Evolutionary conservation across 2,329 filamentous ascomycete species (phyloP), one percentile per base, ranked within the genome.

Genomic region (Thelonectria blattea): DNA sequence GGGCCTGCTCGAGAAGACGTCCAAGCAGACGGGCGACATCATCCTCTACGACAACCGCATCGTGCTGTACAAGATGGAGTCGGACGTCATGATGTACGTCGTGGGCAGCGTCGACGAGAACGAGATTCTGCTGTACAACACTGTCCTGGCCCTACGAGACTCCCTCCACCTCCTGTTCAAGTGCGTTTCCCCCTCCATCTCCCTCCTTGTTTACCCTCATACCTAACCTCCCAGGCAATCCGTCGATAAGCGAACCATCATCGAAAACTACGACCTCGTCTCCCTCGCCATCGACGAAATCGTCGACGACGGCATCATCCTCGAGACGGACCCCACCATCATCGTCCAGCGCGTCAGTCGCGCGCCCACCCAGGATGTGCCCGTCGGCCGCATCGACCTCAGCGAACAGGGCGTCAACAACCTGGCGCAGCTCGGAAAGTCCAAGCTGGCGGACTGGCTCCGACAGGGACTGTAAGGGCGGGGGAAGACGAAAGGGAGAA

Each of bases 191-290:
- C 12, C 8, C 41, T 30, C 11, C 39, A 24, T 12, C 3, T 18
- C 5, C 24, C 32, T 46, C 37, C 32, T 7, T 17, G 15, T 45
- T 14, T 30, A 37, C 22, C 18, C 51, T 41, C 45, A 37, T 15
- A 61, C 18, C 37, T 61, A 59, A 62, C 65, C 60, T 30, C 17
- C 14, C 68, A 97, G 92, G 79, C 94, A 96, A 85, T 92, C 92
- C 34, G 93, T 96, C 52, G 95, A 99, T 82, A 97, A 97, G 85
- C 90, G 95, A 68, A 98, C 95, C 59, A 93, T 98, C 68, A 90
- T 98, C 73, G 95, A 99, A 80, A 98, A 98, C 85, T 99, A 98
- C 83, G 95, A 98, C 78, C 86, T 98, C 20, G 91, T 97, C 64
- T 91, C 93, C 14, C 87, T 99, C 55, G 92, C 93, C 46, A 91